Conservation (phyloP, 306 rosid genomes). For the Gillenia trifoliata region DNA sequence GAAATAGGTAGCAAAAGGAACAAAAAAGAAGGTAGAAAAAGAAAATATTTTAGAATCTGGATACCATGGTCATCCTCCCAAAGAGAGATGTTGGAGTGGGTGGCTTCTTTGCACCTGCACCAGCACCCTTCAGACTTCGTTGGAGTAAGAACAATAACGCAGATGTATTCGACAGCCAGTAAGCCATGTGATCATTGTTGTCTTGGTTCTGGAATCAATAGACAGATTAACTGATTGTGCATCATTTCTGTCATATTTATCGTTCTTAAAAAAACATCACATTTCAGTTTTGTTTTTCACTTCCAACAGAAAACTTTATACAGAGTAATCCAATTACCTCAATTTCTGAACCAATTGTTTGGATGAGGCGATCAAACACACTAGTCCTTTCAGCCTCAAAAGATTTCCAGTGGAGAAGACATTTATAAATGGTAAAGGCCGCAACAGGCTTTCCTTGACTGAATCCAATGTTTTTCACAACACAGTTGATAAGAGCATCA, state of each 20-base stretch:
- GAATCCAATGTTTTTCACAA: conserved; percentile 73
- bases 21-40: conserved; percentile 1
- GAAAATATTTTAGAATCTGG: neutral
- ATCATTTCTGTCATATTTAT: neutral
- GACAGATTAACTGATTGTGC: neutral
- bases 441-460: conserved; percentile 95
- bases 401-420: conserved; percentile 98
- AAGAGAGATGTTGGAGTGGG: conserved; percentile 86
- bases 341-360: conserved; percentile 97
- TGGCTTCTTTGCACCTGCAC: conserved; percentile 68
- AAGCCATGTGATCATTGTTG: conserved; percentile 87
- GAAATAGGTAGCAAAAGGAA: neutral
- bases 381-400: conserved; percentile 99
- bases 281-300: neutral
- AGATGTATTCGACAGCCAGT: conserved; percentile 95
- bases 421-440: conserved; percentile 92
- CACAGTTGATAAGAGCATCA: conserved; percentile 88
- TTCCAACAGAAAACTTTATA: neutral
- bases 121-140: conserved; percentile 74
- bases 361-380: conserved; percentile 98
- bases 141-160: conserved; percentile 88
- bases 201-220: conserved; percentile 78
- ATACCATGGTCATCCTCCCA: conserved; percentile 99
- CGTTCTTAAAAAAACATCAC: neutral
- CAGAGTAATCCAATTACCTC: conserved; percentile 52